Base-by-base conservation (phyloP, 495 filamentous ascomycete species). In the Penicillium steckii region DNA sequence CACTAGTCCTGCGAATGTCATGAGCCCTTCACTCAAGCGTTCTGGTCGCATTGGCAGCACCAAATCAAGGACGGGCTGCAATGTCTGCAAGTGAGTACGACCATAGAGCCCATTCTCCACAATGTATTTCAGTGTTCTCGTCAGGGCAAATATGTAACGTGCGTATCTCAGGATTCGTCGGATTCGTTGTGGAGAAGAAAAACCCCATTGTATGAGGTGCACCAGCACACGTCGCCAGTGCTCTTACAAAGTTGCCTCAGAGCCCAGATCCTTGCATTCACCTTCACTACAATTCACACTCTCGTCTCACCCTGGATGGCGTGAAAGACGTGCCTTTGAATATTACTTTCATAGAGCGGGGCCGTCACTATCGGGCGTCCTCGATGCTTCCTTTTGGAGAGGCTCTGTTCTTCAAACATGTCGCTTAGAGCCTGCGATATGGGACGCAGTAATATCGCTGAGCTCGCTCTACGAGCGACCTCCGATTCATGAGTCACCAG, bases 371-470 rank as follows among this genome's bases (percentile, higher is more conserved):
- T 50, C 56, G 1, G 60, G 60, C 4, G 32, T 51, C 2, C 35
- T 60, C 8, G 60, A 64, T 46, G 22, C 46, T 10, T 40, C 41
- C 9, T 57, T 64, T 22, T 64, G 56, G 60, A 48, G 44, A 41
- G 48, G 53, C 30, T 54, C 49, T 2, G 56, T 64, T 4, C 24
- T 64, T 25, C 53, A 60, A 19, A 53, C 53, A 18, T 64, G 60
- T 45, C 60, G 57, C 12, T 18, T 49, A 15, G 60, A 64, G 15
- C 60, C 60, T 3, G 53, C 54, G 21, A 48, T 64, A 1, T 64
- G 60, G 60, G 60, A 64, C 47, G 60, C 60, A 17, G 52, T 60
- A 3, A 64, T 64, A 10, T 50, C 60, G 3, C 61, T 65, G 5
- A 56, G 61, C 26, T 24, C 55, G 25, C 47, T 56, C 8, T 56